Evolutionary conservation across 202 grass and related monocot genomes (phyloP).

Genomic region (Carex sylvatica): DNA sequence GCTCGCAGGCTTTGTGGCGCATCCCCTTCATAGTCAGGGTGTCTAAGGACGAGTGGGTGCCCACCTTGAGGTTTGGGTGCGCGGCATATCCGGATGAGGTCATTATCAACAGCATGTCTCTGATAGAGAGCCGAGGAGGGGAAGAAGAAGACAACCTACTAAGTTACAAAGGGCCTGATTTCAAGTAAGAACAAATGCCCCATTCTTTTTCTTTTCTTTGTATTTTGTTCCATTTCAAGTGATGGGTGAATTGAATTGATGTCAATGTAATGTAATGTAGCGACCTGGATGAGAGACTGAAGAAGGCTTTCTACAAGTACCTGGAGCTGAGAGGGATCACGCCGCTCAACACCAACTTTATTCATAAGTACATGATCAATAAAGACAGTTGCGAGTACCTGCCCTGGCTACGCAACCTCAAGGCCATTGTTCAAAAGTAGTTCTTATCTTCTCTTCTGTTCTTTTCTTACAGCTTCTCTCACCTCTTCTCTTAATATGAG

Average conservation of each 20-base stretch:
- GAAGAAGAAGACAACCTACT: conserved; percentile 39
- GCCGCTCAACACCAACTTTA: conserved; percentile 73
- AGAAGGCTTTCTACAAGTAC: conserved; percentile 86
- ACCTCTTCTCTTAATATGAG: background rate
- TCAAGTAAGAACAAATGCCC: conserved; percentile 43
- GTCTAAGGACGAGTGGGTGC: conserved; percentile 44
- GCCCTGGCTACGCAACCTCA: conserved; percentile 74
- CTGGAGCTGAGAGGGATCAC: conserved; percentile 81
- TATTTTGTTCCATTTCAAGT: background rate
- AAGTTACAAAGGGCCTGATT: conserved; percentile 79
- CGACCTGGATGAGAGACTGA: conserved; percentile 88
- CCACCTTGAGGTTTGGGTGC: conserved; percentile 60
- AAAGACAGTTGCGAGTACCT: conserved; percentile 91
- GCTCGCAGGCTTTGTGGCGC: conserved; percentile 36
- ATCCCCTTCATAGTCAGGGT: conserved; percentile 60
- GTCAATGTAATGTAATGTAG: conserved; percentile 35
- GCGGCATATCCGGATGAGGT: conserved; percentile 79
- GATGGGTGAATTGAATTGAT: background rate
- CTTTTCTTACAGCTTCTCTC: background rate
- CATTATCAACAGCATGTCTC: conserved; percentile 65
- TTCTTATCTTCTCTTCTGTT: background rate
- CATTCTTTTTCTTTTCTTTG: background rate
- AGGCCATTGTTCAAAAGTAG: conserved; percentile 63
- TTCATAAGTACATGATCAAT: conserved; percentile 96
- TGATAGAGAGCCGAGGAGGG: conserved; percentile 28